phyloP scores from a whole-genome alignment of 2,329 filamentous ascomycete genomes.

The Cercospora canescens region DNA sequence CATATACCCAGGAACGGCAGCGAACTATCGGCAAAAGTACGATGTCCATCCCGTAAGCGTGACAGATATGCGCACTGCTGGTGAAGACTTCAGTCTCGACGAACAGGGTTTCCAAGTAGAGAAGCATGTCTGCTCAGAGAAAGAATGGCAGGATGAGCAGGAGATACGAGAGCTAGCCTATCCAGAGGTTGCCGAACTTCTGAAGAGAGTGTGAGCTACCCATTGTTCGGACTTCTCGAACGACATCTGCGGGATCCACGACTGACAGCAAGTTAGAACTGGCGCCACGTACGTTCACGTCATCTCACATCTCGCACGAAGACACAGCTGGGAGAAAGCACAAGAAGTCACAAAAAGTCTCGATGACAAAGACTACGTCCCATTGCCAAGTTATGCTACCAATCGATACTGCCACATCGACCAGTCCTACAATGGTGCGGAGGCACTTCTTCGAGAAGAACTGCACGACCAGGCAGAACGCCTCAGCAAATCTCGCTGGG shows the following conservation, averaged over 20 bases:
- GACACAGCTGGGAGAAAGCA: neutral
- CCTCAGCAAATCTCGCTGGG: constrained; percentile 8
- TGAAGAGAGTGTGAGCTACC: constrained; percentile 33
- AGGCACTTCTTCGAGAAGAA: neutral
- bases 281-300: constrained; percentile 14
- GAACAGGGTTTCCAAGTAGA: constrained; percentile 37
- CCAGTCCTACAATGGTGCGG: constrained; percentile 50
- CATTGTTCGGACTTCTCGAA: too few species aligned
- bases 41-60: too few species aligned
- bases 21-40: constrained; percentile 18
- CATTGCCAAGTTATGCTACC: neutral
- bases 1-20: constrained; percentile 19
- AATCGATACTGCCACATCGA: constrained; percentile 49
- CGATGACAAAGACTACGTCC: neutral
- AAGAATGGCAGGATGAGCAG: constrained; percentile 39
- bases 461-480: neutral
- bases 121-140: constrained; percentile 34
- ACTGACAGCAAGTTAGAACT: neutral
- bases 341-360: neutral
- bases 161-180: constrained; percentile 38
- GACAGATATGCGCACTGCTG: neutral
- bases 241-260: too few species aligned
- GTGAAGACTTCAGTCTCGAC: constrained; percentile 19
- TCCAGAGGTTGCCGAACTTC: constrained; percentile 37
- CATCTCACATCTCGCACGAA: constrained; percentile 14